Evolutionary conservation across 768 basidiomycete genomes (phyloP), one percentile per base, ranked within the genome.

Genomic region (Holtermannia corniformis): DNA sequence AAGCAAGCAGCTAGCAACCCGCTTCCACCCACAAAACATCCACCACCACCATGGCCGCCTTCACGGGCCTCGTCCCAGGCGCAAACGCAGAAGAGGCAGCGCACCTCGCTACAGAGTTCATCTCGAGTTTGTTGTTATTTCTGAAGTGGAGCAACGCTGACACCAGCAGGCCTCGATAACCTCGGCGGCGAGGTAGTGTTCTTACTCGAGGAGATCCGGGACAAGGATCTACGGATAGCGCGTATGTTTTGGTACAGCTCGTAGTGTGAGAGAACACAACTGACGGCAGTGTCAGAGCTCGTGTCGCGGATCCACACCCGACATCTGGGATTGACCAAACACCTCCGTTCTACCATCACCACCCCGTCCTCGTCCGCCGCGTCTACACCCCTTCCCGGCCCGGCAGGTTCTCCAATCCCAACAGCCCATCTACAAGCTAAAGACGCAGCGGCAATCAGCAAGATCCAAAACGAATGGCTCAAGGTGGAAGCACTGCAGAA

Each of bases 21-120:
- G n/a, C n/a, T n/a, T n/a, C 32, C 10, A 37, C 32, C 32, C 10
- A 7, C 10, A 37, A 37, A 37, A 37, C 32, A 37, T 7, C 32
- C 32, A 37, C 16, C 7, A n/a, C 7, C 32, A 37, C 32, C 32
- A 37, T 37, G 32, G 16, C 7, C 32, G 16, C 32, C 32, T 16
- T 16, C 32, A 7, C 32, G 7, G 32, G 32, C 32, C 32, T 16
- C 10, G 10, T 37, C 32, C 44, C 54, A n/a, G 49, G 62, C 16
- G 64, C 62, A 45, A 64, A 67, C 25, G 44, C 60, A 5, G 65
- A 67, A 51, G 65, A 67, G 59, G 65, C 65, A 25, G 65, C 65
- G 22, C 61, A 64, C 55, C 61, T 51, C n/a, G 65, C 65, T 2
- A 23, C 58, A 5, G 65, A 67, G 47, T 60, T 64, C 20, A 49